These are phyloP conservation scores for Stereum hirsutum DNA, from an alignment of 1,284 basidiomycete species.

Conservation along the genomic window DNA sequence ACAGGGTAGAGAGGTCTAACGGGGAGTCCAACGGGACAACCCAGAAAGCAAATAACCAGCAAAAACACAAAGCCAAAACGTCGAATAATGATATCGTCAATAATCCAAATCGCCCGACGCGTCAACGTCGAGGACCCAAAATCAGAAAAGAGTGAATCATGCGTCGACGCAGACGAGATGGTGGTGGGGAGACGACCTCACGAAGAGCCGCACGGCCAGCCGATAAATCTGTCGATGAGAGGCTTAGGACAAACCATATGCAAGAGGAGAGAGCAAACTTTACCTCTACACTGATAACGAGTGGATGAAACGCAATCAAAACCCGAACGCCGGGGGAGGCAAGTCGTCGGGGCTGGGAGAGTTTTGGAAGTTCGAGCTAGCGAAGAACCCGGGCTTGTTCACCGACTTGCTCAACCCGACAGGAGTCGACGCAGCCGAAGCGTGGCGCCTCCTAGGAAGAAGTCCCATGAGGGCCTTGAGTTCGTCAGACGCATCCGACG, in stretches of 20 bases:
- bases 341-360: constrained; percentile 71
- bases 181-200: constrained; percentile 16
- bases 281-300: constrained; percentile 36
- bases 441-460: constrained; percentile 20
- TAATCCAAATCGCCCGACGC: constrained; percentile 13
- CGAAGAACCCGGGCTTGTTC: constrained; percentile 41
- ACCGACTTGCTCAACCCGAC: constrained; percentile 15
- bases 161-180: constrained; percentile 20
- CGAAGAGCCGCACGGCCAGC: constrained; percentile 20
- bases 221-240: constrained; percentile 26
- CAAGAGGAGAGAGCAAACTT: constrained; percentile 10
- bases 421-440: constrained; percentile 15
- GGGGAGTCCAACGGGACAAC: constrained; percentile 21
- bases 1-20: constrained; percentile 15
- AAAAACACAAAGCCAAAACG: constrained; percentile 23
- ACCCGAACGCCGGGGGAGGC: constrained; percentile 51
- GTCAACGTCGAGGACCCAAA: constrained; percentile 9
- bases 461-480: constrained; percentile 26
- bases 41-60: constrained; percentile 19
- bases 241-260: background rate
- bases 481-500: constrained; percentile 30
- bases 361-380: constrained; percentile 73
- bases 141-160: constrained; percentile 20
- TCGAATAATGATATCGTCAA: constrained; percentile 38
- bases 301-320: constrained; percentile 20